phyloP scores from a whole-genome alignment of 768 basidiomycete species.

The Piloderma croceum region DNA sequence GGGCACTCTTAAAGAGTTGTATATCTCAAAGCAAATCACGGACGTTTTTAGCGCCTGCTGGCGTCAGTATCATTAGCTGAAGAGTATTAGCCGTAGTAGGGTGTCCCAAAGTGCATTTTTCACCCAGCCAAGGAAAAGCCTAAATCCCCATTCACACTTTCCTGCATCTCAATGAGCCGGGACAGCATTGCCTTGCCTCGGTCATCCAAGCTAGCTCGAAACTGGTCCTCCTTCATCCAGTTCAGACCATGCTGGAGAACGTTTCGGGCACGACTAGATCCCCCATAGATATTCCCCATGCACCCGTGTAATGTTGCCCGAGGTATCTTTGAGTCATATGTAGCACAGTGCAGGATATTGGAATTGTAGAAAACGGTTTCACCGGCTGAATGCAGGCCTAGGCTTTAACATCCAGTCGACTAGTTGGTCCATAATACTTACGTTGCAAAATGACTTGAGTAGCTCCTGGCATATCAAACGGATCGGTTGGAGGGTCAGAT shows the following conservation, averaged over 20 bases:
- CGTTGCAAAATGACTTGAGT: constrained; percentile 51
- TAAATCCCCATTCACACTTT: constrained; percentile 34
- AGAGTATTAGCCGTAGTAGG: too few relatives aligned
- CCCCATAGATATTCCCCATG: constrained; percentile 59
- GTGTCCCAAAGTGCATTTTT: too few relatives aligned
- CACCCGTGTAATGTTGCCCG: constrained; percentile 68
- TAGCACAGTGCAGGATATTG: constrained; percentile 72
- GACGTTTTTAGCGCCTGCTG: too few relatives aligned
- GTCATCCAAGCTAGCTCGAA: constrained; percentile 40
- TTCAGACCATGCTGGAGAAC: constrained; percentile 67
- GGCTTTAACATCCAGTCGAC: not conserved
- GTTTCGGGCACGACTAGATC: constrained; percentile 59
- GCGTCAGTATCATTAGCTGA: too few relatives aligned
- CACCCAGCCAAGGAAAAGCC: constrained; percentile 54
- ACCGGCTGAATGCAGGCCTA: constrained; percentile 39
- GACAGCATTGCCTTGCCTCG: constrained; percentile 52
- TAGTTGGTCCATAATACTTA: constrained; percentile 22
- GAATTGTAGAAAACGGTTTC: constrained; percentile 78
- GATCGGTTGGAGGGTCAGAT: constrained; percentile 46
- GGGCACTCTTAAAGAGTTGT: too few relatives aligned
- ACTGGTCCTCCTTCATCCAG: constrained; percentile 59
- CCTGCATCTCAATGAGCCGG: constrained; percentile 51
- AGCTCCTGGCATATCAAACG: constrained; percentile 66
- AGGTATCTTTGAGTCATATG: constrained; percentile 43
- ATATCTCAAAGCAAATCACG: too few relatives aligned